phyloP scores from a whole-genome alignment of 306 rosid genomes.

The Lupinus albus region DNA sequence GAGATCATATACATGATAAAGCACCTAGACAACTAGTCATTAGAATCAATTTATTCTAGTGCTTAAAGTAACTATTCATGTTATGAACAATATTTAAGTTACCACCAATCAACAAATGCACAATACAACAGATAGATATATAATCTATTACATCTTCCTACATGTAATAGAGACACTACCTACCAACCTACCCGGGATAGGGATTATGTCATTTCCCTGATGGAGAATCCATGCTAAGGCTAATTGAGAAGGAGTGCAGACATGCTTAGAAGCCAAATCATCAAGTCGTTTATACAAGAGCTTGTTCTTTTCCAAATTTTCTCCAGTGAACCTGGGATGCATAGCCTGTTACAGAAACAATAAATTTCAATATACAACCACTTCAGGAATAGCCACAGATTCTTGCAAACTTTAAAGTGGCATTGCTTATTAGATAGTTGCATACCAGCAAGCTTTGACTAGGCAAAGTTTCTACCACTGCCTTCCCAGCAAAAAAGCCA shows the following conservation, averaged over 20 bases:
- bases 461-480: constrained; percentile 58
- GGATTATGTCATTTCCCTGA: constrained; percentile 65
- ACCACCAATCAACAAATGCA: constrained; percentile 8
- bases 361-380: constrained; percentile 23
- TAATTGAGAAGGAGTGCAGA: constrained; percentile 64
- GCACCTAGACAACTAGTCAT: background rate
- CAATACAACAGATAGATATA: background rate
- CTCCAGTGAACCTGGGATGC: constrained; percentile 70
- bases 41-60: constrained; percentile 18
- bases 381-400: constrained; percentile 15
- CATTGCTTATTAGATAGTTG: constrained; percentile 6
- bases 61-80: background rate
- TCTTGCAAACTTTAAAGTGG: constrained; percentile 11
- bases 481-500: constrained; percentile 78
- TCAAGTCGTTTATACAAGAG: constrained; percentile 50
- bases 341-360: constrained; percentile 42
- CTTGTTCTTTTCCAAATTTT: constrained; percentile 72
- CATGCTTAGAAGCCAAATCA: constrained; percentile 55
- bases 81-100: constrained; percentile 21
- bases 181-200: constrained; percentile 78
- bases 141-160: constrained; percentile 1
- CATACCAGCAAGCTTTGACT: constrained; percentile 61
- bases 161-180: background rate
- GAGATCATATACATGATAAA: constrained; percentile 17
- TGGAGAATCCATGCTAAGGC: constrained; percentile 77